Evolutionary conservation across 495 filamentous ascomycete genomes (phyloP), one percentile per base, ranked within the genome.

Genomic region (Antarctomyces pellizariae): DNA sequence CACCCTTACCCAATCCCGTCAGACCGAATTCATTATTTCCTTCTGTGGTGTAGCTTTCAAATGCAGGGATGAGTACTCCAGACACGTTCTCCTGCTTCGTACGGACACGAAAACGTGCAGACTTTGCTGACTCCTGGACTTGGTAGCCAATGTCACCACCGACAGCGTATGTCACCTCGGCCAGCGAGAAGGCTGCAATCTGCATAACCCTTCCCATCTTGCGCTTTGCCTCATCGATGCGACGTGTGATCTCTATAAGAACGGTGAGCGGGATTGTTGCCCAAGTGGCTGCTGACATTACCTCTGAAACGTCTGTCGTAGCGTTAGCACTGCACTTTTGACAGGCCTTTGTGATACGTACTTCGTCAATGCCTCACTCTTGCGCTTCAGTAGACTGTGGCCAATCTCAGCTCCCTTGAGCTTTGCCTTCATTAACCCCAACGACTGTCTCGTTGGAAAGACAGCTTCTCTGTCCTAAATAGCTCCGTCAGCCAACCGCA

Each of bases 161-260:
- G 8, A 91, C 83, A 17, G 89, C 89, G 41, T 95, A 99, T 28
- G 79, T 91, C 17, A 95, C 89, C 61, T 93, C 89, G 28, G 86
- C 89, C 19, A 99, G 63, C 2, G 86, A 93, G 49, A 99, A 92
- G 15, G 89, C 80, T 7, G 86, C 86, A 48, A 99, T 86, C 44
- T 93, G 83, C 86, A 99, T 95, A 8, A 99, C 89, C 7, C 86
- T 71, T 22, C 86, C 86, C 86, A 99, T 99, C 59, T 99, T 99
- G 36, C 79, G 79, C 53, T 99, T 99, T 15, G 86, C 86, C 49
- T 95, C 84, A 55, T 95, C 86, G 52, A 99, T 95, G 31, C 86
- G 78, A 33, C 71, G 63, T 29, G 86, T 93, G 41, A 99, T 99
- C 44, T 97, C 86, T 76, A 34, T 26, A n/a, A 19, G 20, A n/a